Evolutionary conservation across 108 stramenopile genomes (phyloP), one percentile per base, ranked within the genome.

Genomic region (Aureococcus anophagefferens): DNA sequence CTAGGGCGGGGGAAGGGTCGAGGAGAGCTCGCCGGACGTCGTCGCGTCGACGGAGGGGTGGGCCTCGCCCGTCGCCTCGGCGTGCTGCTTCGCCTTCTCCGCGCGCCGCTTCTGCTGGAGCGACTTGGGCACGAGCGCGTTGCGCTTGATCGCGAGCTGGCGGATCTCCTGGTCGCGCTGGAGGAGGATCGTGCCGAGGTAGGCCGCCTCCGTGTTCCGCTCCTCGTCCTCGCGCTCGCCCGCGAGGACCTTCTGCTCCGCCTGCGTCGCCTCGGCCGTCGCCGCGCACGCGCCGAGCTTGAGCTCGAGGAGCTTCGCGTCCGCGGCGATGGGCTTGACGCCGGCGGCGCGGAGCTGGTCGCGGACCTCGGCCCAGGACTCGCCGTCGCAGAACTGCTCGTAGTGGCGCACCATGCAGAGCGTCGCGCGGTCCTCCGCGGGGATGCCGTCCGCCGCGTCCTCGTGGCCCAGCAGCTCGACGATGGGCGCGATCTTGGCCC

Each of bases 161-260:
- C 67, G 65, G 28, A 79, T 68, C 66, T 79, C 78, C 78, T 79
- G 79, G 63, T 79, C 79, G 31, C 79, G 67, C 65, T 79, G 79
- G 63, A 74, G 51, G 45, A 79, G 44, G 33, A 79, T 79, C 40
- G 73, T 31, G 35, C 73, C 73, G 30, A 79, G 74, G 30, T 74
- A 79, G 73, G 67, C 40, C 46, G 30, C 66, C 74, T 79, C 79
- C 34, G 14, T 18, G 34, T 68, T 66, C 46, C n/a, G 46, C 21
- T 75, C 76, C 33, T 34, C 63, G 35, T 40, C 34, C 63, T 45
- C 33, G 62, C 77, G 73, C 79, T 79, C 73, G 14, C 35, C 63
- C 25, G 46, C 66, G 11, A 74, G 35, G n/a, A 34, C 33, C 13
- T 28, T 21, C 46, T 79, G 79, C 35, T 74, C 70, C 68, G 31